Evolutionary conservation across 2,329 filamentous ascomycete genomes (phyloP).

Genomic region (Mollisia scopiformis): DNA sequence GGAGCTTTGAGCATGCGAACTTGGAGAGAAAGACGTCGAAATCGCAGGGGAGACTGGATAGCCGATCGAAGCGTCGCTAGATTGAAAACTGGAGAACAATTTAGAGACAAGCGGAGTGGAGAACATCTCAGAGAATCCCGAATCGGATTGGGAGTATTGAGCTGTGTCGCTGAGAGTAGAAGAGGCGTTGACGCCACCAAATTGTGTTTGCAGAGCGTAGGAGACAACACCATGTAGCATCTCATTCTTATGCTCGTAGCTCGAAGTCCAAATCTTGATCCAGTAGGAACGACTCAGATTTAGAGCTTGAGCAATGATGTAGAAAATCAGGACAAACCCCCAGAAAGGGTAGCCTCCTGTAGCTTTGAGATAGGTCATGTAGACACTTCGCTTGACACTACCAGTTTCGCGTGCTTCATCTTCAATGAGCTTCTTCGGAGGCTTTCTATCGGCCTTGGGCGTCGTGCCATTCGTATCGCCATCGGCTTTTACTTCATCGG

Average conservation of each 20-base stretch:
- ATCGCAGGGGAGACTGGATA: neutral
- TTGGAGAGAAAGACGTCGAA: neutral
- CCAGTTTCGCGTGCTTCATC: constrained; percentile 72
- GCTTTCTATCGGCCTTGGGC: constrained; percentile 3
- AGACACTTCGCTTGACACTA: constrained; percentile 66
- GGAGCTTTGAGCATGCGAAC: neutral
- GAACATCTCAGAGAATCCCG: neutral
- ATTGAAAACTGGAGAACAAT: neutral
- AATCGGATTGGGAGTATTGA: neutral
- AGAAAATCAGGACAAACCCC: constrained; percentile 56
- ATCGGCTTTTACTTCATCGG: neutral
- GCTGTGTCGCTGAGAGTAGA: neutral
- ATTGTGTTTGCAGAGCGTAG: constrained; percentile 8
- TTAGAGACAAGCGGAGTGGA: neutral
- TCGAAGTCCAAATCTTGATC: constrained; percentile 62
- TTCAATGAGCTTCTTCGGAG: constrained; percentile 49
- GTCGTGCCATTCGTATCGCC: neutral
- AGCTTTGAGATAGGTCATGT: constrained; percentile 64
- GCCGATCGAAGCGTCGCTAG: neutral
- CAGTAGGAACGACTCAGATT: constrained; percentile 57
- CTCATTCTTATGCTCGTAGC: constrained; percentile 36
- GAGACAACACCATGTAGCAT: neutral
- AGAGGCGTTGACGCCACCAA: neutral
- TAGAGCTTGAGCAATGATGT: constrained; percentile 40
- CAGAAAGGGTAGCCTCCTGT: constrained; percentile 66